Evolutionary conservation across 768 basidiomycete species (phyloP), one percentile per base, ranked within the genome.

Genomic region (Hypsizygus marmoreus): DNA sequence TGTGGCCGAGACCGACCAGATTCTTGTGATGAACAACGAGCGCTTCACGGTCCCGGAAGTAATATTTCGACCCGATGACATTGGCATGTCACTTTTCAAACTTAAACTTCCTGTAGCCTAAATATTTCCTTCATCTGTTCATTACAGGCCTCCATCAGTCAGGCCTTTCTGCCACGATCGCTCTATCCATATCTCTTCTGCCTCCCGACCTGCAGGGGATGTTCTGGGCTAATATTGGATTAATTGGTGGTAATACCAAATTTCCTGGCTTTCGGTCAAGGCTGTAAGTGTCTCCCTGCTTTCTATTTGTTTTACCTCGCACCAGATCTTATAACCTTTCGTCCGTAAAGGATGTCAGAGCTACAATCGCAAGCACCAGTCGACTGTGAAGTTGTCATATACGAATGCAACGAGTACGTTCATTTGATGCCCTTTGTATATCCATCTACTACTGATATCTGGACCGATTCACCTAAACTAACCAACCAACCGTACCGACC

Each of bases 191-290:
- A 58, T 73, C 78, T 0, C 66, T 78, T 23, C 80, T 97, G 48
- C 91, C 91, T 0, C 70, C 76, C 40, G 91, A 95, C 56, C 56
- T 95, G 19, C 90, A 85, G 54, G 94, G 91, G 25, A 82, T 98
- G 86, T 97, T 93, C 66, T 98, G 93, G 93, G 82, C 83, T 25
- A 91, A 97, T 64, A 93, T 98, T 50, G 89, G 88, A 10, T 68
- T 95, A 52, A 81, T 93, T 58, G 95, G 95, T 38, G 95, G 95
- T 11, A 87, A 80, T 64, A 81, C 82, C 12, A 80, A 79, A 55
- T 82, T 94, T 54, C 73, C 81, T 32, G 88, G 86, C 5, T 86
- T 97, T 56, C 75, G 77, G 16, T 67, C 75, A 40, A 71, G 95
- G 69, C 66, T 97, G 94, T 95, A 65, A 64, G 88, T 65, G 28